Conservation (phyloP, 139 green algal species). For the Tetradesmus lagerheimii region DNA sequence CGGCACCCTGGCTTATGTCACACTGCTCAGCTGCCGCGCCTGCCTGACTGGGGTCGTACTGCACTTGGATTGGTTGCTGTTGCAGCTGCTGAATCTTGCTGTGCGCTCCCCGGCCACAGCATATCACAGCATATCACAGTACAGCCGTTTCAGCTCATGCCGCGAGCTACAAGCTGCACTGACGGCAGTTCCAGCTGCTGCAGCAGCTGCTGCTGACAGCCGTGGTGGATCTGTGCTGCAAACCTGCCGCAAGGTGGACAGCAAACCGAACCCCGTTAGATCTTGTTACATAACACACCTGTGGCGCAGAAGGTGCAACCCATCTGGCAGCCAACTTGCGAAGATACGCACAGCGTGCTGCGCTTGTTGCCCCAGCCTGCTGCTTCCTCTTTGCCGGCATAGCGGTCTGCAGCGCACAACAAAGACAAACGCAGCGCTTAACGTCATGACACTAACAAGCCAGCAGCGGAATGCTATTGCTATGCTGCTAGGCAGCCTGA, state of each 20-base stretch:
- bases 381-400: conserved; percentile 25
- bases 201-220: neutral
- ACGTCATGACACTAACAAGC: too few species aligned
- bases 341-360: conserved; percentile 89
- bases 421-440: neutral
- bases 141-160: too few species aligned
- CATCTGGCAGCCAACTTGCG: conserved; percentile 95
- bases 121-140: too few species aligned
- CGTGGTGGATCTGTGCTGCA: neutral
- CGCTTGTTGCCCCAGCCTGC: conserved; percentile 61
- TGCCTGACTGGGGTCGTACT: too few species aligned
- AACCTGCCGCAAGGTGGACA: neutral
- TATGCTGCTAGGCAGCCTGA: neutral
- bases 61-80: too few species aligned
- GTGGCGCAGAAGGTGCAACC: conserved; percentile 98
- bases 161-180: too few species aligned
- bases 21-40: too few species aligned
- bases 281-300: conserved; percentile 51
- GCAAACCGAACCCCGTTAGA: too few species aligned
- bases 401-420: conserved; percentile 6
- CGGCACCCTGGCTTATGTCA: neutral
- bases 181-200: too few species aligned
- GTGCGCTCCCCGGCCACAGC: too few species aligned
- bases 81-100: too few species aligned
- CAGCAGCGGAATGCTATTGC: neutral